Evolutionary conservation across 202 grass and related monocot genomes (phyloP).

Genomic region (Bolboschoenoplectus hybrid): DNA sequence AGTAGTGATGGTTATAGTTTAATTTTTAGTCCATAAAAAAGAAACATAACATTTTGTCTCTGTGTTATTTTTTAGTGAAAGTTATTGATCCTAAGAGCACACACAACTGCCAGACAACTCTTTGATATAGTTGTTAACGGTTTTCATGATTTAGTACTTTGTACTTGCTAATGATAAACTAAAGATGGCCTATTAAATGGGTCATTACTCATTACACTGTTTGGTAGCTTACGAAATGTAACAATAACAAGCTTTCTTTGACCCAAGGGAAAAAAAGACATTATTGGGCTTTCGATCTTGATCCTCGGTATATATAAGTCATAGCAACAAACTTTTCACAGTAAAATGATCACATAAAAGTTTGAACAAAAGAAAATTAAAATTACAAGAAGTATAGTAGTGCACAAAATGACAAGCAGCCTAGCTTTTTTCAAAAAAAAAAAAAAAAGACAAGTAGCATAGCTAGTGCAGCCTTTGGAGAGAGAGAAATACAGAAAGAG

Average conservation of each 20-base stretch:
- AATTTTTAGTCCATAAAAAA: background rate
- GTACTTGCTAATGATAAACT: background rate
- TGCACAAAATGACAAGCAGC: conserved; percentile 22
- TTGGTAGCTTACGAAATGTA: background rate
- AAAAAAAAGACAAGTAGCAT: conserved; percentile 28
- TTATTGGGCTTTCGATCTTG: background rate
- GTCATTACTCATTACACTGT: background rate
- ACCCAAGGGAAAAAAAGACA: background rate
- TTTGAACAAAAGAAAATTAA: background rate
- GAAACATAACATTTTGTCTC: background rate
- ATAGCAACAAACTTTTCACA: background rate
- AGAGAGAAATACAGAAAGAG: background rate
- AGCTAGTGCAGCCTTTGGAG: conserved; percentile 19
- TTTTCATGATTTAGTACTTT: background rate
- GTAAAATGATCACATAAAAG: background rate
- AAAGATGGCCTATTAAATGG: background rate
- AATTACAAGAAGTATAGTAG: background rate
- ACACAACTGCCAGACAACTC: background rate
- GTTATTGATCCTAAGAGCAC: background rate
- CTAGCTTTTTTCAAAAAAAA: background rate
- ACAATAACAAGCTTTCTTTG: background rate
- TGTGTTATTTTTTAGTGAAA: background rate
- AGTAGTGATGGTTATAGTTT: background rate
- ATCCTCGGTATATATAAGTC: background rate
- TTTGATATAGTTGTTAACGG: background rate